Percentiles rank a stretch among this genome's conserved stretches.
phyloP scores from a whole-genome alignment of 257 asterid genomes.

The Eucommia ulmoides region DNA sequence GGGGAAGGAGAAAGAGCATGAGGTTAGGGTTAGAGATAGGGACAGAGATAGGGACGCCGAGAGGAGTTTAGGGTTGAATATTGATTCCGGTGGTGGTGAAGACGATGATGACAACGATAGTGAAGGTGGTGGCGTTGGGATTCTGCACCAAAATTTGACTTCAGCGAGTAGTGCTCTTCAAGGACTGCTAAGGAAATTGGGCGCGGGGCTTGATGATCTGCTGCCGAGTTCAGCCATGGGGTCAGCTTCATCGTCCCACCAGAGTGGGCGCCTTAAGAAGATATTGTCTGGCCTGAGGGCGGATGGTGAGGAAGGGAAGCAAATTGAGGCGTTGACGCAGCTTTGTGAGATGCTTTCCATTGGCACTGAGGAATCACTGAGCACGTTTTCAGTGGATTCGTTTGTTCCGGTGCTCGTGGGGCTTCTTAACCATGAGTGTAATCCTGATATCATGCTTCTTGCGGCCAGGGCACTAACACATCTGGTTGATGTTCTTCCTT shows the following conservation, averaged over 20 bases:
- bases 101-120: constrained; percentile 74
- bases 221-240: constrained; percentile 86
- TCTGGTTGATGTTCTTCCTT: constrained; percentile 92
- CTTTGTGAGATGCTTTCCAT: constrained; percentile 91
- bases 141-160: constrained; percentile 73
- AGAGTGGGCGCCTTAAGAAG: constrained; percentile 83
- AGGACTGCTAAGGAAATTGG: constrained; percentile 79
- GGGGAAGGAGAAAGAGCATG: constrained; percentile 88
- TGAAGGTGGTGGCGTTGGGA: constrained; percentile 71
- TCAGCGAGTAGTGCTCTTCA: constrained; percentile 95
- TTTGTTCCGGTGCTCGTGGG: constrained; percentile 98
- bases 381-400: constrained; percentile 88
- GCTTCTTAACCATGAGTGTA: constrained; percentile 76
- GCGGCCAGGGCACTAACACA: constrained; percentile 99
- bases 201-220: constrained; percentile 93
- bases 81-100: constrained; percentile 51
- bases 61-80: constrained; percentile 60
- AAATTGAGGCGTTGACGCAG: constrained; percentile 90
- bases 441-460: constrained; percentile 91
- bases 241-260: constrained; percentile 74
- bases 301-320: constrained; percentile 97
- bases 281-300: constrained; percentile 84
- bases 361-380: constrained; percentile 90
- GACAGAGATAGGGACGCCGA: constrained; percentile 43
- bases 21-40: constrained; percentile 40